Evolutionary conservation across 768 basidiomycete genomes (phyloP), one percentile per base, ranked within the genome.

Genomic region (Trametes punicea): DNA sequence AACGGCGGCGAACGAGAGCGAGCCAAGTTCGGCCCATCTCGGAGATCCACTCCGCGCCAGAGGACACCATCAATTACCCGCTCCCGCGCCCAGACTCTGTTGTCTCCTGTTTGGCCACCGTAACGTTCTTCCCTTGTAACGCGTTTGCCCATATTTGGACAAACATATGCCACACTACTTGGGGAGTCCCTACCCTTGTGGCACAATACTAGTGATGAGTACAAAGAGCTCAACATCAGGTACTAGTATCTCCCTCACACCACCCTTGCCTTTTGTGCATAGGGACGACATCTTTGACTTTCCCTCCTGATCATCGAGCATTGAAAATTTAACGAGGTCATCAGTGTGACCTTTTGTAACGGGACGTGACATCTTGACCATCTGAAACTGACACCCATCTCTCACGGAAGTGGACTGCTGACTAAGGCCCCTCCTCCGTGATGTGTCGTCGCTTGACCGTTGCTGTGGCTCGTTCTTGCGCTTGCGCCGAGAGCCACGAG

Each of bases 401-500:
- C 11, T 27, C 25, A 15, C 20, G 15, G 40, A 13, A 7, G 8
- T 13, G 13, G n/a, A n/a, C 15, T 44, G 42, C 42, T 44, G 42
- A 44, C 23, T 44, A 9, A 27, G 42, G 16, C 21, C 8, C 11
- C 2, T 25, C 21, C 3, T 26, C 21, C 42, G 18, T 16, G 25
- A 26, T 36, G 13, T 33, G 27, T 34, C 46, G 29, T n/a, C 46
- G 21, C 33, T 34, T 26, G 20, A 23, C 15, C 18, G 18, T n/a
- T 36, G 13, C 15, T 10, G n/a, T n/a, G 31, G 31, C 6, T 31
- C 6, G 31, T 31, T 13, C 6, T 33, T 23, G 52, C 44, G 52
- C 39, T n/a, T n/a, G n/a, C n/a, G n/a, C 52, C 52, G 52, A 34
- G 52, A 54, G 52, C 33, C 52, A 54, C 52, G 52, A 54, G 52